phyloP scores from a whole-genome alignment of 2,329 filamentous ascomycete genomes.

The Pseudophaeomoniella oleicola region DNA sequence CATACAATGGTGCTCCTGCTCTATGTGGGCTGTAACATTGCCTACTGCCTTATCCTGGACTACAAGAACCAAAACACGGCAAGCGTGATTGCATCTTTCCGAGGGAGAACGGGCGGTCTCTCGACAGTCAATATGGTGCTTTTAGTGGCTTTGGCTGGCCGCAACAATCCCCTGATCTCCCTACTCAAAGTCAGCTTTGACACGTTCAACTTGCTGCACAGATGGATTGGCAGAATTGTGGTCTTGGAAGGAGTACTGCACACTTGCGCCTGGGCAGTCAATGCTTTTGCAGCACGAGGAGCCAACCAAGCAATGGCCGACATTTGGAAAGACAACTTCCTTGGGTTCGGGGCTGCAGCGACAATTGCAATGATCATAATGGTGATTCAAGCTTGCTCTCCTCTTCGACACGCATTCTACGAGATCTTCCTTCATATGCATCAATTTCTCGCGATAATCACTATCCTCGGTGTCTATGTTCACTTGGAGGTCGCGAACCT shows the following conservation, averaged over 20 bases:
- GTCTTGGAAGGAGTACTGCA: slow-evolving; percentile 59
- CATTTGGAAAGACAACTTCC: slow-evolving; percentile 23
- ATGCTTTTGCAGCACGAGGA: slow-evolving; percentile 52
- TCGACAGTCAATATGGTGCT: slow-evolving; percentile 85
- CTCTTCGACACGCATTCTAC: slow-evolving; percentile 30
- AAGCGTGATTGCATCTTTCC: slow-evolving; percentile 62
- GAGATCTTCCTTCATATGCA: slow-evolving; percentile 33
- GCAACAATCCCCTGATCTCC: slow-evolving; percentile 82
- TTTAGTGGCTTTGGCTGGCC: slow-evolving; percentile 71
- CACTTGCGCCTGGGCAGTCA: slow-evolving; percentile 62
- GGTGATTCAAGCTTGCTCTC: slow-evolving; percentile 26
- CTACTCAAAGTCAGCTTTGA: slow-evolving; percentile 83
- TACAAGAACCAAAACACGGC: slow-evolving; percentile 26
- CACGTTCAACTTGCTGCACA: slow-evolving; percentile 82
- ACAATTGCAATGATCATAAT: slow-evolving; percentile 25
- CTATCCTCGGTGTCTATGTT: slow-evolving; percentile 27
- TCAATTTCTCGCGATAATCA: slow-evolving; percentile 27
- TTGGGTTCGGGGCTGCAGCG: slow-evolving; percentile 30
- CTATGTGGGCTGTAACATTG: slow-evolving; percentile 60
- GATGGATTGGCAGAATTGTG: slow-evolving; percentile 67
- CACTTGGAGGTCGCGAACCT: slow-evolving; percentile 27
- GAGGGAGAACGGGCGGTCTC: slow-evolving; percentile 72
- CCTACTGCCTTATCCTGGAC: slow-evolving; percentile 47
- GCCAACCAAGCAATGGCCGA: slow-evolving; percentile 28
- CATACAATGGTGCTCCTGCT: slow-evolving; percentile 54